Conservation (phyloP, 1,284 basidiomycete genomes). For the Xerocomus alliaceus region DNA sequence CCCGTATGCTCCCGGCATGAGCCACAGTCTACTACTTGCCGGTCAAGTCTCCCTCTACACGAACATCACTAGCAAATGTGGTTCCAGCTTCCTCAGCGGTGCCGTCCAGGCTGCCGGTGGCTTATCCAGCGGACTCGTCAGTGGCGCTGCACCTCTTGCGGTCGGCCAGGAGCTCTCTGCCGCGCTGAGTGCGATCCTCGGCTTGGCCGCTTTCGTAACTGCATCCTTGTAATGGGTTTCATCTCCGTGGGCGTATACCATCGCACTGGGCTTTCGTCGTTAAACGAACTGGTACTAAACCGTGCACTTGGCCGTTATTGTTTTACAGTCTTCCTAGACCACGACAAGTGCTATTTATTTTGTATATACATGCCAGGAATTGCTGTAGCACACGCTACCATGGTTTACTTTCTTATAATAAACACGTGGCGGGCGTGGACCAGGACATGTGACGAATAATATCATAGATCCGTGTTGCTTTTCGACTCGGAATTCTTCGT, state of each 20-base stretch:
- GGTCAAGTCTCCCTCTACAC: slow-evolving; percentile 72
- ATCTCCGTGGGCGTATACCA: slow-evolving; percentile 26
- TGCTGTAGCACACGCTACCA: slow-evolving; percentile 13
- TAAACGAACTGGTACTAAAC: slow-evolving; percentile 30
- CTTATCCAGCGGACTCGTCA: slow-evolving; percentile 48
- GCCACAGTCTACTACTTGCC: slow-evolving; percentile 66
- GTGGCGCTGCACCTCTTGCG: slow-evolving; percentile 35
- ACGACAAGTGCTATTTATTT: slow-evolving; percentile 18
- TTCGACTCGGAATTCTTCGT: too few relatives aligned
- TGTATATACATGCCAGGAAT: slow-evolving; percentile 31
- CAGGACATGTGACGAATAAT: neutral
- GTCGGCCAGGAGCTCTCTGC: slow-evolving; percentile 33
- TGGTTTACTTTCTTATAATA: slow-evolving; percentile 7
- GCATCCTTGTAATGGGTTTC: slow-evolving; percentile 22
- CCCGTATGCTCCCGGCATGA: slow-evolving; percentile 78
- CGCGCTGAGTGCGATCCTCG: slow-evolving; percentile 32
- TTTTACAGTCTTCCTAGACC: slow-evolving; percentile 16
- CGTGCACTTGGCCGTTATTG: slow-evolving; percentile 18
- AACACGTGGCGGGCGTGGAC: neutral
- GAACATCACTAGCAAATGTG: slow-evolving; percentile 64
- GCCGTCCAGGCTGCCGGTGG: slow-evolving; percentile 73
- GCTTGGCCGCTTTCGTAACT: slow-evolving; percentile 34
- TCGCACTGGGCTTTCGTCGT: slow-evolving; percentile 23
- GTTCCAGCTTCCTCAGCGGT: slow-evolving; percentile 65
- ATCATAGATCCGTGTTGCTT: slow-evolving; percentile 12